Percentiles rank a stretch among this genome's conserved stretches.
Evolutionary conservation across 139 green algal species (phyloP).

Genomic region (Eudorina sp.): DNA sequence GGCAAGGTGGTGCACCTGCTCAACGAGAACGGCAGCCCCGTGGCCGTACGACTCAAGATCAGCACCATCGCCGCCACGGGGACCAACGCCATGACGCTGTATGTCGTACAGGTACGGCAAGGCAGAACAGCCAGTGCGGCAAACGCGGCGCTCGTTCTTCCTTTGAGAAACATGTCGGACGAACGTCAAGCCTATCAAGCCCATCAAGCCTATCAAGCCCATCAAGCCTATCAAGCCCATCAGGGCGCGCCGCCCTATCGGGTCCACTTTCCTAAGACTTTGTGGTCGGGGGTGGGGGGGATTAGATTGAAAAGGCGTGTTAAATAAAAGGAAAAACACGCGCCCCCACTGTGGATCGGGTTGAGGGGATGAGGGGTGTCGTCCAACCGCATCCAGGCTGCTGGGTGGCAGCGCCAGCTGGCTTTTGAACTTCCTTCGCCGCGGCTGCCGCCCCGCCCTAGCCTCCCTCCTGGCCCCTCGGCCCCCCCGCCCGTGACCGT

Average conservation of each 20-base stretch:
- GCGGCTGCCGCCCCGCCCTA: too few relatives aligned
- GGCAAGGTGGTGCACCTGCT: constrained; percentile 23
- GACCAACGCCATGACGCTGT: not conserved
- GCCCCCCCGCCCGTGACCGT: not conserved
- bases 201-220: too few relatives aligned
- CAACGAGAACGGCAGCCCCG: not conserved
- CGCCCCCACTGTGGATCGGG: too few relatives aligned
- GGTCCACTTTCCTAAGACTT: not conserved
- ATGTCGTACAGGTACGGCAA: constrained; percentile 22
- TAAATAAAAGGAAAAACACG: too few relatives aligned
- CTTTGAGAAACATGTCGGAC: not conserved
- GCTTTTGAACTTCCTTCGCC: too few relatives aligned
- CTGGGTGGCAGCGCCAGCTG: too few relatives aligned
- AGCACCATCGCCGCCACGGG: not conserved
- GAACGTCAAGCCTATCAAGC: not conserved
- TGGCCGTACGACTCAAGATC: constrained; percentile 27
- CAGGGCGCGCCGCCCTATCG: not conserved
- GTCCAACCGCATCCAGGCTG: too few relatives aligned
- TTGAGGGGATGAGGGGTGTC: too few relatives aligned
- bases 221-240: not conserved
- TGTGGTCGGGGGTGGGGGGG: too few relatives aligned
- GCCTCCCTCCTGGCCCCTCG: too few relatives aligned
- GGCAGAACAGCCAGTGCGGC: not conserved
- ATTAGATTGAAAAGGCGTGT: too few relatives aligned
- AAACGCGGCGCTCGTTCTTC: not conserved